These are phyloP conservation scores for Geotrichum phurueaensis DNA, from an alignment of 1,139 yeast genomes.

Conservation along the genomic window DNA sequence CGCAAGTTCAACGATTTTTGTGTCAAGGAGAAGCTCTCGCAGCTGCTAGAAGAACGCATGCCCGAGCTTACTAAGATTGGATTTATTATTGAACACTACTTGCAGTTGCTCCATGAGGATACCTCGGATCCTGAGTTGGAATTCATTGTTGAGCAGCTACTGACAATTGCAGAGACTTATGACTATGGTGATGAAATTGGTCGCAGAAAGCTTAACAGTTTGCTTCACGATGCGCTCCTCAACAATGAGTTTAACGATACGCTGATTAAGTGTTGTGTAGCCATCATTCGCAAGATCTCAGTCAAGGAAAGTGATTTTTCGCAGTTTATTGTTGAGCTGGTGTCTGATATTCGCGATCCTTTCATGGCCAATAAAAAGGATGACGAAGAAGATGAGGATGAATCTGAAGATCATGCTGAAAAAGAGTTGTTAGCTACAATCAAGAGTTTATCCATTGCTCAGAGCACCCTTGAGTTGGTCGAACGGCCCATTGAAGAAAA, in stretches of 20 bases:
- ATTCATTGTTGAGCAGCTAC: conserved; percentile 68
- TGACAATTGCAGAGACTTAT: conserved; percentile 60
- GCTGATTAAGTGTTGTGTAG: conserved; percentile 52
- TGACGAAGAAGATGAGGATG: conserved; percentile 17
- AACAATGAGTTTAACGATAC: conserved; percentile 44
- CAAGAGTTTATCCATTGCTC: conserved; percentile 65
- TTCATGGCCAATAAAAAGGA: conserved; percentile 24
- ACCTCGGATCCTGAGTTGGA: conserved; percentile 55
- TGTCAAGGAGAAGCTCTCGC: conserved; percentile 40
- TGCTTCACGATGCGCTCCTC: conserved; percentile 46
- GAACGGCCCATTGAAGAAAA: conserved; percentile 62
- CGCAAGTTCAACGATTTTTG: conserved; percentile 65
- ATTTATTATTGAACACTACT: conserved; percentile 48
- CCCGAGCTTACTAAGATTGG: conserved; percentile 81
- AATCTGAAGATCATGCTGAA: conserved; percentile 13
- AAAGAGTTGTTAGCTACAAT: conserved; percentile 38
- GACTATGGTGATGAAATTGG: conserved; percentile 93
- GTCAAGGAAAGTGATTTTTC: conserved; percentile 79
- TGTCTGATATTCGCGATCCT: conserved; percentile 71
- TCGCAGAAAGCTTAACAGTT: conserved; percentile 70
- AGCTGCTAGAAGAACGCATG: conserved; percentile 62
- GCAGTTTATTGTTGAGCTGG: conserved; percentile 76
- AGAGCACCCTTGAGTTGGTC: conserved; percentile 63
- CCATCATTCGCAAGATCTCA: conserved; percentile 64
- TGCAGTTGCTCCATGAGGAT: conserved; percentile 42